Conservation (phyloP, 2,329 filamentous ascomycete genomes). For the Colletotrichum somersetense region DNA sequence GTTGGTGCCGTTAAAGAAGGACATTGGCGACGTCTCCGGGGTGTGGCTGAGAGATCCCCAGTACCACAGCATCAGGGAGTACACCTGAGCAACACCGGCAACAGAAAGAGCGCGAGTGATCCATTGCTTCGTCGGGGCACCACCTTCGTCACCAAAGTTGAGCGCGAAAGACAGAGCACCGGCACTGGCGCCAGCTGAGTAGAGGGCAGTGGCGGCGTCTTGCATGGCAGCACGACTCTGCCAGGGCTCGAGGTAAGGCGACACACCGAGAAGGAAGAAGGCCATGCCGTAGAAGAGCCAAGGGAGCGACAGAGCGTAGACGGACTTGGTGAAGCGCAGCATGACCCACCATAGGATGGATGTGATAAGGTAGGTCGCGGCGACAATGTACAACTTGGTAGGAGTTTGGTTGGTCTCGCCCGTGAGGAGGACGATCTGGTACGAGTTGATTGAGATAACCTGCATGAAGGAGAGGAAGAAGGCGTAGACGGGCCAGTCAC, state of each 20-base stretch:
- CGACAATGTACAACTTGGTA: slow-evolving; percentile 70
- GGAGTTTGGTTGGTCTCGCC: slow-evolving; percentile 72
- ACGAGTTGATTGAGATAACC: slow-evolving; percentile 74
- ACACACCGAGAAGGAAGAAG: slow-evolving; percentile 73
- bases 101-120: slow-evolving; percentile 76
- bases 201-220: slow-evolving; percentile 71
- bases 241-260: slow-evolving; percentile 63
- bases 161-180: slow-evolving; percentile 76
- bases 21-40: slow-evolving; percentile 34
- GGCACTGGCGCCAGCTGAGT: slow-evolving; percentile 72
- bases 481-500: slow-evolving; percentile 75
- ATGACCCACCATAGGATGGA: slow-evolving; percentile 73
- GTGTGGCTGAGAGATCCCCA: slow-evolving; percentile 61
- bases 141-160: slow-evolving; percentile 75
- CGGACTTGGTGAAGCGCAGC: slow-evolving; percentile 69
- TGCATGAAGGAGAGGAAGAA: slow-evolving; percentile 72
- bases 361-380: slow-evolving; percentile 68
- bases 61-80: slow-evolving; percentile 74
- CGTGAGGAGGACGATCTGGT: slow-evolving; percentile 76
- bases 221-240: slow-evolving; percentile 62
- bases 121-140: slow-evolving; percentile 73
- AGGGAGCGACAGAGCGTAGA: slow-evolving; percentile 69
- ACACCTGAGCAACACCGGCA: slow-evolving; percentile 76
- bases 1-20: slow-evolving; percentile 49
- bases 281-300: slow-evolving; percentile 74